These are phyloP conservation scores for Persicaria tinctoria DNA, from an alignment of 148 eudicot genomes.

Conservation along the genomic window DNA sequence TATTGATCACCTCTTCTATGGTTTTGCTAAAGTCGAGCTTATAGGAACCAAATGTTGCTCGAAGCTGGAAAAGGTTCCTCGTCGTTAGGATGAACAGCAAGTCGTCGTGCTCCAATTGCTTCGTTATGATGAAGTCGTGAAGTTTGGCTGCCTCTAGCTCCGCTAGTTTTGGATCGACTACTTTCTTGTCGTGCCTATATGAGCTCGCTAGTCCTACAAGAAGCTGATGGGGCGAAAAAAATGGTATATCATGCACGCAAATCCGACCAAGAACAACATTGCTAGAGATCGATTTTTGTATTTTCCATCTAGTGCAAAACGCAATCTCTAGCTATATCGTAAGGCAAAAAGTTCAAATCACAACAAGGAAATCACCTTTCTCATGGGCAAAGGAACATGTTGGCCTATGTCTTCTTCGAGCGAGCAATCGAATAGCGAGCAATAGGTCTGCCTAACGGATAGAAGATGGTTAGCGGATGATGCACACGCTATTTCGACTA, in stretches of 20 bases:
- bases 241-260: not conserved
- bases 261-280: too few species aligned
- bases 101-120: slow-evolving; percentile 48
- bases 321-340: too few species aligned
- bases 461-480: slow-evolving; percentile 59
- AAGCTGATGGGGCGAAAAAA: slow-evolving; percentile 27
- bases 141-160: slow-evolving; percentile 51
- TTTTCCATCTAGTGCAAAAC: too few species aligned
- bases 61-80: slow-evolving; percentile 65
- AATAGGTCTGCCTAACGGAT: slow-evolving; percentile 62
- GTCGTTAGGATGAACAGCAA: slow-evolving; percentile 53
- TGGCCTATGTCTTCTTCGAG: slow-evolving; percentile 67
- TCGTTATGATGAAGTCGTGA: slow-evolving; percentile 36
- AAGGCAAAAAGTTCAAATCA: not conserved
- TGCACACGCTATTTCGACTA: slow-evolving; percentile 75
- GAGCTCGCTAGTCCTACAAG: slow-evolving; percentile 70
- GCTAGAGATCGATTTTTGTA: too few species aligned
- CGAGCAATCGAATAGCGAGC: slow-evolving; percentile 53
- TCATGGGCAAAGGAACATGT: slow-evolving; percentile 37
- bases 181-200: slow-evolving; percentile 57
- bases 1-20: slow-evolving; percentile 40
- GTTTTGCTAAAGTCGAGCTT: slow-evolving; percentile 34
- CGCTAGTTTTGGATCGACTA: slow-evolving; percentile 49
- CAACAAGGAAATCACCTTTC: slow-evolving; percentile 38
- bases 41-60: slow-evolving; percentile 56